phyloP scores from a whole-genome alignment of 176 grass and related monocot genomes.

The Calamus simplicifolius region DNA sequence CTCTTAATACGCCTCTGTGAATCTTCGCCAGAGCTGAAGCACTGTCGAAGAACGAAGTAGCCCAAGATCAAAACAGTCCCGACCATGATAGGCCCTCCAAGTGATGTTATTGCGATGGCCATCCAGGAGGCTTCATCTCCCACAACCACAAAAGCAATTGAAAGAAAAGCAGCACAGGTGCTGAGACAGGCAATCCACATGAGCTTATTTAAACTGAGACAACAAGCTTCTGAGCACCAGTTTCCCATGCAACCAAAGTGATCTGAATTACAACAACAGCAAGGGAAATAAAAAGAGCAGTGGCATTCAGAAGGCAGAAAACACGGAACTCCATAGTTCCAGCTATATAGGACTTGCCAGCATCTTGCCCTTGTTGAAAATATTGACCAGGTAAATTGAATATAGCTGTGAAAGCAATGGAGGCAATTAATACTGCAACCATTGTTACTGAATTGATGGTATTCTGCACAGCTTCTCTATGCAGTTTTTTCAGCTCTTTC shows the following conservation, averaged over 20 bases:
- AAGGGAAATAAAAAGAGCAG: slow-evolving; percentile 87
- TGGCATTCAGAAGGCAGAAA: slow-evolving; percentile 88
- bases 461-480: slow-evolving; percentile 92
- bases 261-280: slow-evolving; percentile 96
- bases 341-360: slow-evolving; percentile 46
- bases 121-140: slow-evolving; percentile 75
- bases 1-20: slow-evolving; percentile 72
- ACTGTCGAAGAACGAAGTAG: slow-evolving; percentile 67
- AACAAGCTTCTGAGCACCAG: slow-evolving; percentile 80
- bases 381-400: slow-evolving; percentile 97
- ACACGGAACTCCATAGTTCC: slow-evolving; percentile 47
- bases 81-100: slow-evolving; percentile 89
- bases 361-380: slow-evolving; percentile 5
- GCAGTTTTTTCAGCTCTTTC: slow-evolving; percentile 89
- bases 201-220: slow-evolving; percentile 92
- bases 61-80: slow-evolving; percentile 74
- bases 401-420: slow-evolving; percentile 89
- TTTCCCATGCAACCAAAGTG: slow-evolving; percentile 95
- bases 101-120: slow-evolving; percentile 62
- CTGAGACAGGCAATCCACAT: slow-evolving; percentile 97
- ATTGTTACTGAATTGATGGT: slow-evolving; percentile 92
- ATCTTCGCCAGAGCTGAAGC: slow-evolving; percentile 65
- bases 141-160: slow-evolving; percentile 87
- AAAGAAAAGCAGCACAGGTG: slow-evolving; percentile 74
- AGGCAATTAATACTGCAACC: slow-evolving; percentile 89